Percentiles rank a stretch among this genome's conserved stretches.
phyloP scores from a whole-genome alignment of 139 green algal genomes.

The Zygnema cylindricum region DNA sequence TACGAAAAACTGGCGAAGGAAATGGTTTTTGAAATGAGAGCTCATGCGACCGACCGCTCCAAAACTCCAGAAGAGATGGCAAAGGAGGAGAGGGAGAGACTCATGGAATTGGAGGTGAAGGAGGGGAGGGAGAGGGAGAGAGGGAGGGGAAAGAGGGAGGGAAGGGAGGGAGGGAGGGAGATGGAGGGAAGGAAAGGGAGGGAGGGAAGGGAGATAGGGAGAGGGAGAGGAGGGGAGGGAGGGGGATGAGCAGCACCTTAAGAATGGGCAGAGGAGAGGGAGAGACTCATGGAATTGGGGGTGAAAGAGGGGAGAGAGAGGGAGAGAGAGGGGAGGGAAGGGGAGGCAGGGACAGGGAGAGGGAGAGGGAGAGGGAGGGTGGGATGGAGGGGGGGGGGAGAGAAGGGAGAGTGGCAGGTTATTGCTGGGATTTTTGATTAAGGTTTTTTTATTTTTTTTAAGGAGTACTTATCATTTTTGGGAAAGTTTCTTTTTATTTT shows the following conservation, averaged over 20 bases:
- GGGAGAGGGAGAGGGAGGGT: neutral
- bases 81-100: conserved; percentile 68
- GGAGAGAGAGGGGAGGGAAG: neutral
- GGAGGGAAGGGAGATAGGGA: neutral
- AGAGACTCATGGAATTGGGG: conserved; percentile 73
- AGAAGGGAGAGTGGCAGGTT: neutral
- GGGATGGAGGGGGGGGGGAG: no score
- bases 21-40: conserved; percentile 60
- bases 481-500: no score
- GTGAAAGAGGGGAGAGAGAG: no score
- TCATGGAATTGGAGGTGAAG: conserved; percentile 81
- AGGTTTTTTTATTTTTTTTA: no score
- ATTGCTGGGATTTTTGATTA: no score
- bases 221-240: neutral
- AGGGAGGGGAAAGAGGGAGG: neutral
- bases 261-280: neutral
- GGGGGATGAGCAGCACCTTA: neutral
- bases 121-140: no score
- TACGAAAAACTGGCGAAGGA: conserved; percentile 56
- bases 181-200: neutral
- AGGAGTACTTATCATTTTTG: no score
- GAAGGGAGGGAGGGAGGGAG: neutral
- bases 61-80: conserved; percentile 76
- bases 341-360: neutral
- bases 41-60: conserved; percentile 46